Conservation (phyloP, 768 basidiomycete species). For the Lactifluus piperatus region DNA sequence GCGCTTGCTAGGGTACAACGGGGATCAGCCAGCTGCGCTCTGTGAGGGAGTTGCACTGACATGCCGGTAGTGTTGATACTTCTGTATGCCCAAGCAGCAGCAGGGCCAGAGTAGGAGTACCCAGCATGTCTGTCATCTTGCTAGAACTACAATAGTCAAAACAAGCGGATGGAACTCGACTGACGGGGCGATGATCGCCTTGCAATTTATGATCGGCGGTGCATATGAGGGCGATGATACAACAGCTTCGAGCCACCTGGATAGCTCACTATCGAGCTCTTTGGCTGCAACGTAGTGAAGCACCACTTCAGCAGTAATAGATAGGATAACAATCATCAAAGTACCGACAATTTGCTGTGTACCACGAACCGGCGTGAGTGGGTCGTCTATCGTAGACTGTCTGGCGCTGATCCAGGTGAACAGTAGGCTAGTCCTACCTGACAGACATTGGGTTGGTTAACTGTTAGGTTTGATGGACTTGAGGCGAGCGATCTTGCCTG, state of each 20-base stretch:
- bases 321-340: not conserved
- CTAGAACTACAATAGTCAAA: not conserved
- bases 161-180: slow-evolving; percentile 26
- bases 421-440: slow-evolving; percentile 5
- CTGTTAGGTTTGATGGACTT: not conserved
- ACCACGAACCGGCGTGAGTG: slow-evolving; percentile 90
- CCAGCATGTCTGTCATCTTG: slow-evolving; percentile 72
- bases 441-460: not conserved
- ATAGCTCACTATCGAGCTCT: slow-evolving; percentile 53
- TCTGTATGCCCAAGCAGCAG: slow-evolving; percentile 96
- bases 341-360: slow-evolving; percentile 54
- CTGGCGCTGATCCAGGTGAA: not conserved
- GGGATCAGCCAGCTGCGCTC: not conserved
- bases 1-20: slow-evolving; percentile 50
- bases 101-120: slow-evolving; percentile 86
- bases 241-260: slow-evolving; percentile 54
- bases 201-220: slow-evolving; percentile 61
- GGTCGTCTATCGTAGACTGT: slow-evolving; percentile 38
- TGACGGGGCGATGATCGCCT: slow-evolving; percentile 94
- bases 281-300: slow-evolving; percentile 33
- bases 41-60: slow-evolving; percentile 38
- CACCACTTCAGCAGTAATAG: not conserved
- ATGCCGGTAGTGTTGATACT: slow-evolving; percentile 74
- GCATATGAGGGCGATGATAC: slow-evolving; percentile 40
- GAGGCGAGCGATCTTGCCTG: not conserved